These are phyloP conservation scores for Xylaria longipes DNA, from an alignment of 495 filamentous ascomycete genomes.

Conservation along the genomic window DNA sequence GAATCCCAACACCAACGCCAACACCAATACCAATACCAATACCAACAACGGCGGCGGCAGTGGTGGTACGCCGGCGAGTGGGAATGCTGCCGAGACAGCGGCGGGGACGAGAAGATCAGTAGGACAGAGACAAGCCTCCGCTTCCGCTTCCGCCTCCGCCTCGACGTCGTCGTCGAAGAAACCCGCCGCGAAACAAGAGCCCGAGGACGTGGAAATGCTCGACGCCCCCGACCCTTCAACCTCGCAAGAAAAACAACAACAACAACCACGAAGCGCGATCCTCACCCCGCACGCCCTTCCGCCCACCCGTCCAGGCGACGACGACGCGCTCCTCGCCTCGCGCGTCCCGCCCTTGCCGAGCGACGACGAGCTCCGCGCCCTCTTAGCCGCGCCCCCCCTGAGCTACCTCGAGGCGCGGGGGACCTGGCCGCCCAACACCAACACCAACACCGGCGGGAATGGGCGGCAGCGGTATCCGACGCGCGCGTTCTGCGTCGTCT, in stretches of 20 bases:
- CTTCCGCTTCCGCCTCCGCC: background rate
- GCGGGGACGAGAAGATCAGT: constrained; percentile 28
- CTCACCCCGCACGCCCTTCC: constrained; percentile 29
- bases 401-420: constrained; percentile 81
- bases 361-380: constrained; percentile 67
- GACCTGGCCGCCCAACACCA: constrained; percentile 35
- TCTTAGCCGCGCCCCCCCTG: constrained; percentile 75
- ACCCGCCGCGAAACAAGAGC: constrained; percentile 23
- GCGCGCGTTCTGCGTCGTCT: constrained; percentile 82
- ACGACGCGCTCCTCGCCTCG: constrained; percentile 67
- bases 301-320: constrained; percentile 49
- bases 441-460: constrained; percentile 31
- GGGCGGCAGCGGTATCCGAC: constrained; percentile 55
- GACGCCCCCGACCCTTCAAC: constrained; percentile 32
- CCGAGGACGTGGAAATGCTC: constrained; percentile 46
- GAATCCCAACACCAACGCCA: constrained; percentile 30
- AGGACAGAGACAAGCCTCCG: constrained; percentile 19
- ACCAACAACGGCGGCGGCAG: background rate
- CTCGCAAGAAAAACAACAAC: background rate
- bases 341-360: constrained; percentile 69
- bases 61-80: background rate
- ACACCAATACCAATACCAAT: constrained; percentile 32
- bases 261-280: constrained; percentile 23
- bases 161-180: background rate
- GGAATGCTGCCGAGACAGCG: background rate